These are phyloP conservation scores for Smittium mucronatum DNA, from an alignment of 371 early-diverging fungal species.

Conservation along the genomic window DNA sequence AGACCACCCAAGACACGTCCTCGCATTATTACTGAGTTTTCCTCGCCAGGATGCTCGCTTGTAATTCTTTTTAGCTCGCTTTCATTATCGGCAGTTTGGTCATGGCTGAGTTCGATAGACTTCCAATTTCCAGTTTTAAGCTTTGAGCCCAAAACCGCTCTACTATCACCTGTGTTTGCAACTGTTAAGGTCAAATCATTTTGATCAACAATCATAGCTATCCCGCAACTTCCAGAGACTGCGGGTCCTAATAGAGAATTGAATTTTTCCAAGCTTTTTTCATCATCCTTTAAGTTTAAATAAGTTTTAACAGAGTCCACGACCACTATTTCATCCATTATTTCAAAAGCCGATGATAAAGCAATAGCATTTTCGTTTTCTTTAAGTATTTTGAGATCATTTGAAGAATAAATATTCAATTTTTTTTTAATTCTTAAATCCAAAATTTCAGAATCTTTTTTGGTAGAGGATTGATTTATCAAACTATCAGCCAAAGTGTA, in stretches of 20 bases:
- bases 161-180: conserved; percentile 35
- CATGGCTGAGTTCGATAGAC: conserved; percentile 47
- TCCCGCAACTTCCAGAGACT: conserved; percentile 31
- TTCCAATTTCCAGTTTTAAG: conserved; percentile 33
- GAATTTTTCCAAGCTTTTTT: conserved; percentile 13
- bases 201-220: conserved; percentile 27
- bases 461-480: background rate
- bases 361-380: conserved; percentile 2
- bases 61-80: conserved; percentile 46
- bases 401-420: background rate
- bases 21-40: conserved; percentile 41
- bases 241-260: conserved; percentile 28
- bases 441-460: background rate
- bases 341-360: conserved; percentile 25
- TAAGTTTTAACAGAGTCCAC: conserved; percentile 22
- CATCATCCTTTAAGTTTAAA: conserved; percentile 11
- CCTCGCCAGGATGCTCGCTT: conserved; percentile 68
- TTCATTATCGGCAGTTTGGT: conserved; percentile 54
- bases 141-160: conserved; percentile 45
- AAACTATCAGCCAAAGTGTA: background rate
- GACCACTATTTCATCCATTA: conserved; percentile 30
- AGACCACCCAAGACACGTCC: conserved; percentile 67
- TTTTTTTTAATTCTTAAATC: background rate
- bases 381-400: background rate
- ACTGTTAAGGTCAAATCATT: conserved; percentile 25